A percentile compares a stretch with the other conserved stretches of the same genome.
Conservation (phyloP, 257 asterid species). For the Salvia splendens region DNA sequence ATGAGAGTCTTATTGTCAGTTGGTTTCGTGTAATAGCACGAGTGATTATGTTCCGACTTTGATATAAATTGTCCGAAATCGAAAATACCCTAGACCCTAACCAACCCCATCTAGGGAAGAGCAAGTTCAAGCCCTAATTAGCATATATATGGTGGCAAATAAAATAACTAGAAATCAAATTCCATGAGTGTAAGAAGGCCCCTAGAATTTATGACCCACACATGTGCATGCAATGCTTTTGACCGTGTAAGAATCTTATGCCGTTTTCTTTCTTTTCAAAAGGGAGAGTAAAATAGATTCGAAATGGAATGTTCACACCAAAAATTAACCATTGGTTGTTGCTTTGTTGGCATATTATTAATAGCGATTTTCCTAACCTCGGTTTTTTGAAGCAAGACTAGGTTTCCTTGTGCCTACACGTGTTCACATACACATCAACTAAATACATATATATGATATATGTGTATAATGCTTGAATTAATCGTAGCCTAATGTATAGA, state of each 20-base stretch:
- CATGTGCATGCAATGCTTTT: conserved; percentile 36
- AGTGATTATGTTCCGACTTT: too few species aligned
- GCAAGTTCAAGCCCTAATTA: too few species aligned
- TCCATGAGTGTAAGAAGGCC: too few species aligned
- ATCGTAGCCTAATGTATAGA: too few species aligned
- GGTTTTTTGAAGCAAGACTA: conserved; percentile 29
- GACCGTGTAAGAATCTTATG: conserved; percentile 54
- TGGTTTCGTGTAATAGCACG: too few species aligned
- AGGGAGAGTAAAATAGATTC: conserved; percentile 33
- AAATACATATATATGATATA: background rate
- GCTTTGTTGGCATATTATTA: conserved; percentile 31
- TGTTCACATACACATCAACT: background rate
- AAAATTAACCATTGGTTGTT: conserved; percentile 14
- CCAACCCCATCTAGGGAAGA: too few species aligned
- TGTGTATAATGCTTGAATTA: too few species aligned
- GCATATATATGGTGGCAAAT: too few species aligned
- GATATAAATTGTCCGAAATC: too few species aligned
- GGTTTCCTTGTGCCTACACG: conserved; percentile 39
- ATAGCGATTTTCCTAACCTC: conserved; percentile 12
- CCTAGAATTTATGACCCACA: background rate
- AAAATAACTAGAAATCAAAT: too few species aligned
- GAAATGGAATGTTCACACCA: conserved; percentile 23
- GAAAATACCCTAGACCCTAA: too few species aligned
- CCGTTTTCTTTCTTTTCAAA: conserved; percentile 31
- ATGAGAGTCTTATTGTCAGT: too few species aligned